Evolutionary conservation across 192 early-diverging fungal species (phyloP).

Genomic region (Coemansia sp.): DNA sequence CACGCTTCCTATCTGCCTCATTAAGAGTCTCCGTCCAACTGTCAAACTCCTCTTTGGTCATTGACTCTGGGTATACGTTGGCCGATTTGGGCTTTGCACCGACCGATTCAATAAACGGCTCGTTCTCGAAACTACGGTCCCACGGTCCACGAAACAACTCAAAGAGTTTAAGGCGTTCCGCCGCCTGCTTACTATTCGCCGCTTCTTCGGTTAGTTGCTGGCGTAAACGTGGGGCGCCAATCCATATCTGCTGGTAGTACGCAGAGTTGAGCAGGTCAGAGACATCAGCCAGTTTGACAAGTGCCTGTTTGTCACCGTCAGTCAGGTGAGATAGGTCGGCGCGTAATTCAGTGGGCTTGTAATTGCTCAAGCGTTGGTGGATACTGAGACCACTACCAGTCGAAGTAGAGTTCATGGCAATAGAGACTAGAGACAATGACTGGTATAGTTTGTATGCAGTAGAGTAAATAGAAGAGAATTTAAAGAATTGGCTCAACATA

Average conservation of each 20-base stretch:
- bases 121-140: slow-evolving; percentile 62
- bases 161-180: slow-evolving; percentile 57
- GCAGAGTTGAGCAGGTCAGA: slow-evolving; percentile 63
- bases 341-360: slow-evolving; percentile 58
- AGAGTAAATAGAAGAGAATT: slow-evolving; percentile 8
- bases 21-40: slow-evolving; percentile 58
- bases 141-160: slow-evolving; percentile 71
- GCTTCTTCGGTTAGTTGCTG: slow-evolving; percentile 50
- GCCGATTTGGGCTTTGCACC: slow-evolving; percentile 59
- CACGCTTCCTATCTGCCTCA: slow-evolving; percentile 51
- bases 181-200: background rate
- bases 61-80: slow-evolving; percentile 75
- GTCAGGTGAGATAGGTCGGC: slow-evolving; percentile 64
- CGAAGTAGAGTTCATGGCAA: slow-evolving; percentile 1
- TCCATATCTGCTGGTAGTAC: slow-evolving; percentile 71
- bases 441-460: slow-evolving; percentile 13
- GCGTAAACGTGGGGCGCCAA: slow-evolving; percentile 60
- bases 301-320: slow-evolving; percentile 61
- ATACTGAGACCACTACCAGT: slow-evolving; percentile 12
- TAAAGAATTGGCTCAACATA: slow-evolving; percentile 1
- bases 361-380: slow-evolving; percentile 53
- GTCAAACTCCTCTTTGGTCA: slow-evolving; percentile 66
- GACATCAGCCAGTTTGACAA: slow-evolving; percentile 64
- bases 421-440: slow-evolving; percentile 12
- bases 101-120: slow-evolving; percentile 57